Conservation (phyloP, 2,329 filamentous ascomycete genomes). For the Sordariomycetes sp. region DNA sequence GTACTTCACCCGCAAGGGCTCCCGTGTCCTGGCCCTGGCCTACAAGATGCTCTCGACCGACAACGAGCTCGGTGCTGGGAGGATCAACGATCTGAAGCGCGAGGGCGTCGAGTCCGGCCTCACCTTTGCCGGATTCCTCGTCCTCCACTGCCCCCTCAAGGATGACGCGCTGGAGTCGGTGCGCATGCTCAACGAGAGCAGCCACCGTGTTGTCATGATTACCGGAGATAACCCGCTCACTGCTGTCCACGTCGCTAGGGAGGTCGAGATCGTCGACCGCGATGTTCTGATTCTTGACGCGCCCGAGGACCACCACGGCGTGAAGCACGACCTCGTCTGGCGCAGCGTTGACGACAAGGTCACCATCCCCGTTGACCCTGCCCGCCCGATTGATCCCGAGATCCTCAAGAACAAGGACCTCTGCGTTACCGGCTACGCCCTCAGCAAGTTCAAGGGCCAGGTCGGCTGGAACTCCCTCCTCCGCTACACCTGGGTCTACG, state of each 20-base stretch:
- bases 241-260: slow-evolving; percentile 85
- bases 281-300: slow-evolving; percentile 92
- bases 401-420: slow-evolving; percentile 83
- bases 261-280: slow-evolving; percentile 95
- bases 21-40: slow-evolving; percentile 82
- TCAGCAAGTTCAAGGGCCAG: slow-evolving; percentile 80
- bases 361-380: slow-evolving; percentile 76
- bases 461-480: slow-evolving; percentile 66
- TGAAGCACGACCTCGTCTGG: slow-evolving; percentile 76
- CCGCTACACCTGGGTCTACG: slow-evolving; percentile 92
- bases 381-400: slow-evolving; percentile 65
- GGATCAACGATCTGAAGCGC: slow-evolving; percentile 88
- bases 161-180: slow-evolving; percentile 91
- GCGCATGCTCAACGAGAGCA: slow-evolving; percentile 96
- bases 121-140: slow-evolving; percentile 87
- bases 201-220: slow-evolving; percentile 97
- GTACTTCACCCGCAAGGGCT: slow-evolving; percentile 92
- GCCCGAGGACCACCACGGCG: slow-evolving; percentile 72
- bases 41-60: slow-evolving; percentile 86
- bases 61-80: slow-evolving; percentile 68
- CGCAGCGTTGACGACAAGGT: slow-evolving; percentile 86
- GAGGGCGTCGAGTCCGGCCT: slow-evolving; percentile 82
- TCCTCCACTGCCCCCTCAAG: slow-evolving; percentile 91
- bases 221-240: slow-evolving; percentile 97
- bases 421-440: slow-evolving; percentile 89